phyloP scores from a whole-genome alignment of 345 rosid species.

The Citropsis articulata region DNA sequence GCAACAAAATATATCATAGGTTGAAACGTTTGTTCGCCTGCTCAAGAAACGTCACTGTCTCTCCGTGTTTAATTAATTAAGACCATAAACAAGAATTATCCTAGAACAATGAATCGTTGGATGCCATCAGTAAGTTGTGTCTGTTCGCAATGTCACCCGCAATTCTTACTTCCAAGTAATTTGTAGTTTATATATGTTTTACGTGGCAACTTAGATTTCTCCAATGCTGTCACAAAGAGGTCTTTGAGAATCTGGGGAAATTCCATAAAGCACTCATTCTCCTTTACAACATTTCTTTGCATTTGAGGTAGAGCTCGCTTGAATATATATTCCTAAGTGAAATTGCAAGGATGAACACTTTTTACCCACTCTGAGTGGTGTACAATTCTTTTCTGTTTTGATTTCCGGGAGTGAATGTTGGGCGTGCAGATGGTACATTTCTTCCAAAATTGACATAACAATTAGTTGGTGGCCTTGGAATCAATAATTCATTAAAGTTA shows the following conservation, averaged over 20 bases:
- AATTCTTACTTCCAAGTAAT: neutral
- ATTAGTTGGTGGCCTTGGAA: too few relatives aligned
- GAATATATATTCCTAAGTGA: too few relatives aligned
- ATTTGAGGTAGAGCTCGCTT: too few relatives aligned
- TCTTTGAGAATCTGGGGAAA: neutral
- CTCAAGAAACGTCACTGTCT: neutral
- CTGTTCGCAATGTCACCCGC: neutral
- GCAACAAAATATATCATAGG: neutral
- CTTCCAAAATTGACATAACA: too few relatives aligned
- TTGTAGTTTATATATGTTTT: neutral
- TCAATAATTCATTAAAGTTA: too few relatives aligned
- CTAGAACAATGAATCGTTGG: neutral
- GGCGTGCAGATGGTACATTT: too few relatives aligned
- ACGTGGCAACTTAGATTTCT: neutral
- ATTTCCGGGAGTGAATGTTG: too few relatives aligned
- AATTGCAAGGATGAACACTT: too few relatives aligned
- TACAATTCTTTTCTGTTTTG: too few relatives aligned
- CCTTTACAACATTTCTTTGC: too few relatives aligned
- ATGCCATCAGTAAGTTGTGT: neutral
- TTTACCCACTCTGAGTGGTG: too few relatives aligned
- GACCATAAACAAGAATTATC: neutral
- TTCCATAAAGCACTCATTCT: too few relatives aligned
- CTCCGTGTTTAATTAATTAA: neutral
- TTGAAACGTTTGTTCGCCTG: neutral
- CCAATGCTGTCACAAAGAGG: neutral